These are phyloP conservation scores for Piloderma croceum DNA, from an alignment of 768 basidiomycete species.

Conservation along the genomic window DNA sequence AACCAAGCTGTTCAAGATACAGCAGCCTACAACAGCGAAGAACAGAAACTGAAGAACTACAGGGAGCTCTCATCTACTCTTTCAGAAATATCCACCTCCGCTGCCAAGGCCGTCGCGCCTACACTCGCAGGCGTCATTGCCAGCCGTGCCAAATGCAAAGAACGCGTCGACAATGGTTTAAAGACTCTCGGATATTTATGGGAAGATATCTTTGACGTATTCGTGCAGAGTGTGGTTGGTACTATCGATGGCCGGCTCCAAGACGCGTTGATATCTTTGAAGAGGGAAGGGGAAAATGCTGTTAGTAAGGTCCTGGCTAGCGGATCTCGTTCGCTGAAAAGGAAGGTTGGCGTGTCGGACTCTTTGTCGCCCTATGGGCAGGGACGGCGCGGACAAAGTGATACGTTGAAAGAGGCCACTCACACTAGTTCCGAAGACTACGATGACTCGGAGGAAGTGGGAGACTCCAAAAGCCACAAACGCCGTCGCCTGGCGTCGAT, in stretches of 20 bases:
- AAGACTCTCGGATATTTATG: slow-evolving; percentile 40
- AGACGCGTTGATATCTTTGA: slow-evolving; percentile 3
- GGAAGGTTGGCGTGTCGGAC: too few species aligned
- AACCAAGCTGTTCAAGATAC: slow-evolving; percentile 40
- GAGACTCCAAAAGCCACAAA: neutral
- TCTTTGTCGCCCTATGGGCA: slow-evolving; percentile 9
- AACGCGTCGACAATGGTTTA: slow-evolving; percentile 34
- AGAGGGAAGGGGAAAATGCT: neutral
- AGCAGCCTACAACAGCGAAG: slow-evolving; percentile 38
- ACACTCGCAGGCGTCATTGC: slow-evolving; percentile 41
- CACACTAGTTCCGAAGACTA: too few species aligned
- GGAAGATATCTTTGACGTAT: slow-evolving; percentile 39
- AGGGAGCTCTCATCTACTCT: slow-evolving; percentile 44
- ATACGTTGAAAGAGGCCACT: too few species aligned
- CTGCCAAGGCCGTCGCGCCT: slow-evolving; percentile 39
- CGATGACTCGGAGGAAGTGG: too few species aligned
- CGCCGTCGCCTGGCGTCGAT: neutral
- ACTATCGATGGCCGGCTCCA: slow-evolving; percentile 28
- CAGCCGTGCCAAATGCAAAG: slow-evolving; percentile 38
- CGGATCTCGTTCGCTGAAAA: too few species aligned
- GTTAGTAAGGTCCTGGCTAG: slow-evolving; percentile 1
- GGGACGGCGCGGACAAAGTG: slow-evolving; percentile 3
- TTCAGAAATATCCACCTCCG: slow-evolving; percentile 37
- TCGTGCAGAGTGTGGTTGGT: slow-evolving; percentile 37
- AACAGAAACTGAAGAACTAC: slow-evolving; percentile 43